Base-by-base conservation (phyloP, 2,329 filamentous ascomycete genomes). In the Dactylella cylindrospora region DNA sequence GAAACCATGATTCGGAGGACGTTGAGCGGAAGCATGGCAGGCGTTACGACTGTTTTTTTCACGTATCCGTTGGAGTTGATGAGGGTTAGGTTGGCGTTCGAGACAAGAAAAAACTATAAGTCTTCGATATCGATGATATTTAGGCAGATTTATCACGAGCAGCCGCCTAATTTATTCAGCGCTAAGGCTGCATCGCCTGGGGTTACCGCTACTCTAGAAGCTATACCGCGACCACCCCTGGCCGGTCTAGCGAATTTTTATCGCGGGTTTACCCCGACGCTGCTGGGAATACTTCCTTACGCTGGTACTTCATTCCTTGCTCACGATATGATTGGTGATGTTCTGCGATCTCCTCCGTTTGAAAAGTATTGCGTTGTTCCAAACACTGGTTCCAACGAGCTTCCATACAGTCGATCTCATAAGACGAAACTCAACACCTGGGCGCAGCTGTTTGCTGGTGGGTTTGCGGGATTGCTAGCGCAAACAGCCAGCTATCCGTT, bases 61-160 rank as follows among this genome's bases (percentile, higher is more conserved):
- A 97, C 93, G 23, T 98, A 98, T 69, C 93, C 93, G 0, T 76
- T 98, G 5, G 93, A 98, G 74, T 83, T 98, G 10, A 86, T 97
- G 46, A 81, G 93, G 29, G 93, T 98, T 51, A 87, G 93, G 10
- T 75, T 98, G 25, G 93, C 93, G 0, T 98, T 95, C 70, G 93
- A 98, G 76, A 98, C 93, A 2, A 90, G 87, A 69, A 79, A 79
- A 25, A 79, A 88, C 36, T 79, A 81, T 22, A 81, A 83, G 28
- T 85, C 85, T 5, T 86, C 84, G 0, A 75, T 96, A 10, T 71
- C 77, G n/a, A 79, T 82, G 32, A 95, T 95, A 64, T 91, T 89
- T 72, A 81, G 79, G 39, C 84, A 86, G 70, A 97, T 98, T 65
- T 97, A 96, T 75, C 76, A 84, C 66, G 93, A 97, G 72, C 57